Conservation (phyloP, 768 basidiomycete species). For the Tricholoma flavovirens region DNA sequence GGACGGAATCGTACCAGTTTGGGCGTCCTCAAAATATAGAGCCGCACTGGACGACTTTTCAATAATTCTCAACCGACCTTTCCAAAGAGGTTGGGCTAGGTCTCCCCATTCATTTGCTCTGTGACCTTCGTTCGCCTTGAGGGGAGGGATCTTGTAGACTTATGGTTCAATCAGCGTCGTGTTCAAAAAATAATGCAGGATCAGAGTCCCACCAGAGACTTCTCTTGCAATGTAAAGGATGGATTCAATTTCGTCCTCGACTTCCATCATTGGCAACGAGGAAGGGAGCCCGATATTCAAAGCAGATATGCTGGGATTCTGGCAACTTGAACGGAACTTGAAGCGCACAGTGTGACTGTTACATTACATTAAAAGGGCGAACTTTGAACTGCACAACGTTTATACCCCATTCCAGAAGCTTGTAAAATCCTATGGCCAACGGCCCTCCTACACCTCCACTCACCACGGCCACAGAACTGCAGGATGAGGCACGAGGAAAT, state of each 20-base stretch:
- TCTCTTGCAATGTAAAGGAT: conserved; percentile 87
- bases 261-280: conserved; percentile 52
- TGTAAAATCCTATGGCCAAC: conserved; percentile 39
- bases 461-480: conserved; percentile 49
- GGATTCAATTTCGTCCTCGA: conserved; percentile 81
- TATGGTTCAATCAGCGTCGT: conserved; percentile 12
- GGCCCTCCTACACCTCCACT: conserved; percentile 63
- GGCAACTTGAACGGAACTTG: too few relatives aligned
- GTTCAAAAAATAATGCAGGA: neutral
- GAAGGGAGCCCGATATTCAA: too few relatives aligned
- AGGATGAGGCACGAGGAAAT: conserved; percentile 39
- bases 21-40: conserved; percentile 74
- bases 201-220: conserved; percentile 65
- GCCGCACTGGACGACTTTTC: conserved; percentile 66
- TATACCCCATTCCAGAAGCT: neutral
- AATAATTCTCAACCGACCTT: conserved; percentile 80
- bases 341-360: neutral
- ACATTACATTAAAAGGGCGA: neutral
- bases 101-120: conserved; percentile 93
- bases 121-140: conserved; percentile 84
- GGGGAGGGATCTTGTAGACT: conserved; percentile 91
- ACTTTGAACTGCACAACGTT: neutral
- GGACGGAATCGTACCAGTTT: conserved; percentile 52
- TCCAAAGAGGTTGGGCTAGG: conserved; percentile 80
- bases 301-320: too few relatives aligned